Base-by-base conservation (phyloP, 495 filamentous ascomycete genomes). In the Arthonia radiata region DNA sequence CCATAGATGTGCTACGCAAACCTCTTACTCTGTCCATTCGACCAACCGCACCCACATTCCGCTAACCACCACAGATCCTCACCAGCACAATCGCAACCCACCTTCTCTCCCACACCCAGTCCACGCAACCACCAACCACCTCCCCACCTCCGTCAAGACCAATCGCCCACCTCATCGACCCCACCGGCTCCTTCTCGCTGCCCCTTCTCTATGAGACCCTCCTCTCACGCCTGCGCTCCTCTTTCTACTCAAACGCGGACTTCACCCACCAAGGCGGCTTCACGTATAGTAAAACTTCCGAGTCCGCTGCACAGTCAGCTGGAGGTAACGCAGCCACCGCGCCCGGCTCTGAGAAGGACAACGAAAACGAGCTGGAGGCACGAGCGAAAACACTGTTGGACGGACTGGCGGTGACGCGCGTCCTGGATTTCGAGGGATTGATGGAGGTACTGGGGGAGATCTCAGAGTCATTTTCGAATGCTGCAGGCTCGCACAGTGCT, bases 351-450 rank as follows among this genome's bases (percentile, higher is more conserved):
- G 11, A 22, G 19, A 11, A 11, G 19, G 19, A 22, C 19, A 6
- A 22, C 19, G 11, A 22, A 6, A 6, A 6, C 7, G 7, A 22
- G 11, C 7, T 7, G 19, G 19, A 22, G 19, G 19, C 19, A 7
- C 19, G 6, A 22, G 7, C 6, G 19, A 6, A 22, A 11, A 22
- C 6, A 22, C 19, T 52, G 28, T 44, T 72, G 0, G 56, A 62
- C 21, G 42, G 46, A 14, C 48, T 67, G 5, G 49, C 47, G 13
- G 54, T 72, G 21, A 58, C 64, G 31, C 38, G 58, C 3, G 55
- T 71, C 4, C 69, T 70, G 38, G 64, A 72, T 33, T 36, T 64
- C 12, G 51, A 60, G 29, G 66, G 65, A 3, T 29, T 71, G 15
- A 52, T 41, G 46, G 64, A 72, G 38, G 57, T 59, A 5, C 26